Base-by-base conservation (phyloP, 176 grass and related monocot species). In the Oryza brachyantha region DNA sequence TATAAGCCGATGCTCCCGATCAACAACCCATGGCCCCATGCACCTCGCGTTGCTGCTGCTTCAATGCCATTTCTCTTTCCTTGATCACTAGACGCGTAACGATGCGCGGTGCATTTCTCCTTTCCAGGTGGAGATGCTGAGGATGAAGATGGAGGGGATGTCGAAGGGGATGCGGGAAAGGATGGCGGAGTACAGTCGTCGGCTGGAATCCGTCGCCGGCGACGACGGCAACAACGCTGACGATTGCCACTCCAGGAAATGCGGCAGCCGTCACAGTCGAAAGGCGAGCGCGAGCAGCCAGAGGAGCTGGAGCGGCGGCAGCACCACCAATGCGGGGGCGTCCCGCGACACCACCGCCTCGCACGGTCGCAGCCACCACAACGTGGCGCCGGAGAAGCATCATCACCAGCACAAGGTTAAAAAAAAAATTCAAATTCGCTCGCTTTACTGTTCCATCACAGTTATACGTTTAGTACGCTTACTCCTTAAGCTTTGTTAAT, bases 101-200 rank as follows among this genome's bases (percentile, higher is more conserved):
- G 22, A 32, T 66, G 35, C 19, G 40, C 61, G 21, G 41, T 76
- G n/a, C 27, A 14, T n/a, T 2, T 39, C n/a, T n/a, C n/a, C n/a
- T 46, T 5, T 79, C 61, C 87, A 97, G 94, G 89, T 97, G 48
- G 91, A 93, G 26, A 87, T 83, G 86, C 61, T 97, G 72, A 86
- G 83, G 82, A 91, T 74, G 79, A 97, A 89, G 73, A 97, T 97
- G 94, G 94, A 91, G 68, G 91, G 94, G 45, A 80, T 97, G 81
- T 97, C 94, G 8, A 97, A 91, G 38, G 94, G 94, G 12, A 91
- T 90, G 94, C 70, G 90, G 29, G 91, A 93, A 68, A 74, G 84
- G 72, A 91, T 97, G 86, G 94, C 83, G 9, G 94, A 97, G 75
- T 93, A 91, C 86, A 74, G 75, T 46, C 74, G 75, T 50, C 77